Conservation (phyloP, 441 rosid genomes). For the Bruguiera hainesii region DNA sequence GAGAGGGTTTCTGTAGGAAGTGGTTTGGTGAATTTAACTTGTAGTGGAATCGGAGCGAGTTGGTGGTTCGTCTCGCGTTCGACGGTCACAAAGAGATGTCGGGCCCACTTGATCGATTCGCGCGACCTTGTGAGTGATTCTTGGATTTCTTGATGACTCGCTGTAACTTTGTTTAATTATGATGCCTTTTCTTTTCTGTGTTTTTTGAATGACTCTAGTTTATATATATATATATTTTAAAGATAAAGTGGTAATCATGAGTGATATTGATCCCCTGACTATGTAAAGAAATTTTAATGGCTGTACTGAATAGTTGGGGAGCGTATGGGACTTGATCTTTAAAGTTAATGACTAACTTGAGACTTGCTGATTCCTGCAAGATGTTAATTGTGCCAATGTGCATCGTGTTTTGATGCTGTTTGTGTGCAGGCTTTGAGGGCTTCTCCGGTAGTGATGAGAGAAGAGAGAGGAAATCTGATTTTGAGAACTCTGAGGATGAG, state of each 20-base stretch:
- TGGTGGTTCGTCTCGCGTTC: slow-evolving; percentile 4
- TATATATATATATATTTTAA: no score
- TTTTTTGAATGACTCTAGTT: neutral
- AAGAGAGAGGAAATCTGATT: slow-evolving; percentile 91
- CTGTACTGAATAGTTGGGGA: no score
- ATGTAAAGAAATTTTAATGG: no score
- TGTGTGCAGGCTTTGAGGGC: slow-evolving; percentile 78
- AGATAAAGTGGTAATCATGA: no score
- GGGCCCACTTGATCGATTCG: slow-evolving; percentile 78
- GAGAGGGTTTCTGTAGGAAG: slow-evolving; percentile 3
- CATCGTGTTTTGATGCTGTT: neutral
- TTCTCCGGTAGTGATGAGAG: slow-evolving; percentile 85
- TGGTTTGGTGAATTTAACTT: neutral
- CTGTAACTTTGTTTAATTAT: neutral
- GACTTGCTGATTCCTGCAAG: no score
- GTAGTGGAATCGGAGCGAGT: neutral
- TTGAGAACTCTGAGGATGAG: slow-evolving; percentile 98
- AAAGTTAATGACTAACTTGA: no score
- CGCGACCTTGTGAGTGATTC: slow-evolving; percentile 70
- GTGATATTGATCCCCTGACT: no score
- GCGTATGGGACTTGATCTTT: no score
- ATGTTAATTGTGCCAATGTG: neutral
- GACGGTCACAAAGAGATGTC: slow-evolving; percentile 40
- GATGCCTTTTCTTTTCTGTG: neutral
- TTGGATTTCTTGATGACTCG: neutral